phyloP scores from a whole-genome alignment of 768 basidiomycete genomes.

The Tulasnella sp. region DNA sequence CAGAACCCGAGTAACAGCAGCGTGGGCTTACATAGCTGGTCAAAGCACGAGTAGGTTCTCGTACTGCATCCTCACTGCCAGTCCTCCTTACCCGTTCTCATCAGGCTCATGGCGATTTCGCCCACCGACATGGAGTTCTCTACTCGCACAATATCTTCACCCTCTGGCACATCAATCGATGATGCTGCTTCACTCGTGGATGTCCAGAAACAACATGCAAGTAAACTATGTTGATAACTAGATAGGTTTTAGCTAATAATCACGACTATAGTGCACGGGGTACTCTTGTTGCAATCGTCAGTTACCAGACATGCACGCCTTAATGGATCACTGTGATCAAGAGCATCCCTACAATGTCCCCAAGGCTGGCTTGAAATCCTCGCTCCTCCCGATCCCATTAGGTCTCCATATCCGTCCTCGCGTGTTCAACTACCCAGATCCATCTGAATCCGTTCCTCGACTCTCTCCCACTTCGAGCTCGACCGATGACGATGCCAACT shows the following conservation, averaged over 20 bases:
- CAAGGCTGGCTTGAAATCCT: background rate
- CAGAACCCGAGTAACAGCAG: background rate
- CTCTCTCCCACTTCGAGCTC: background rate
- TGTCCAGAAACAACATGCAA: too few species aligned
- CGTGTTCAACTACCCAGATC: conserved; percentile 1
- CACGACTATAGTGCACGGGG: conserved; percentile 10
- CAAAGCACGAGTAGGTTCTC: background rate
- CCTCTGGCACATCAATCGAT: too few species aligned
- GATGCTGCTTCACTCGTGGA: too few species aligned
- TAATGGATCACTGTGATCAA: conserved; percentile 13
- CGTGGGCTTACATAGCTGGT: background rate
- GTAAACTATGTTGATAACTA: too few species aligned
- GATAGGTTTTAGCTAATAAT: too few species aligned
- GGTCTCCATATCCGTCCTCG: background rate
- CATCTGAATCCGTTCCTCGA: background rate
- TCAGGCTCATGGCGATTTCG: too few species aligned
- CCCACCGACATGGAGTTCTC: too few species aligned
- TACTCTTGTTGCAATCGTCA: conserved; percentile 12
- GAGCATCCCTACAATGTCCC: conserved; percentile 5
- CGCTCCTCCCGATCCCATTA: background rate
- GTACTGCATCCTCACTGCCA: background rate
- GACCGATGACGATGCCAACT: background rate
- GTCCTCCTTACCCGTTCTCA: background rate
- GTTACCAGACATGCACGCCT: conserved; percentile 12
- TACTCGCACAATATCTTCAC: too few species aligned